A percentile compares a stretch with the other conserved stretches of the same genome.
Conservation (phyloP, 805 yeast species). For the Suhomyces kilbournensis region DNA sequence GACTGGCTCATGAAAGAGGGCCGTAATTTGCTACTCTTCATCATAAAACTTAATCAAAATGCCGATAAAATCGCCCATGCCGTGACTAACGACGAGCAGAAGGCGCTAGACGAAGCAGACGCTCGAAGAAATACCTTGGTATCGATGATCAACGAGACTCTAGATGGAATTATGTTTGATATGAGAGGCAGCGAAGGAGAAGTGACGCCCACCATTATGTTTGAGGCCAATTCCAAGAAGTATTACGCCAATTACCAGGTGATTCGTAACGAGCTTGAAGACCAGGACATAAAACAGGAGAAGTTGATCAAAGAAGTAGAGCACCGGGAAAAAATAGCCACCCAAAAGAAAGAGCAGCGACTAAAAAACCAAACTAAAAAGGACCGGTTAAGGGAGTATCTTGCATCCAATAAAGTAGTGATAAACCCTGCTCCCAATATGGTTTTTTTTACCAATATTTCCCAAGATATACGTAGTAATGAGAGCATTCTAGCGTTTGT, state of each 20-base stretch:
- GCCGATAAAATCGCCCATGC: neutral
- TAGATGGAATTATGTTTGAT: constrained; percentile 27
- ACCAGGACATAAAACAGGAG: constrained; percentile 22
- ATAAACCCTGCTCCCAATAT: constrained; percentile 14
- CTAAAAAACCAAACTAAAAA: neutral
- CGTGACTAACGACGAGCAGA: neutral
- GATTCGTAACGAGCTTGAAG: constrained; percentile 24
- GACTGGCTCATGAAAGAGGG: constrained; percentile 38
- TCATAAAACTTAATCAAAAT: constrained; percentile 18
- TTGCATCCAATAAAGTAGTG: constrained; percentile 8
- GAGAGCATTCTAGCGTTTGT: constrained; percentile 9
- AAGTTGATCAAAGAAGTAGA: constrained; percentile 11
- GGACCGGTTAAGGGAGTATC: constrained; percentile 2
- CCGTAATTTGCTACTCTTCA: constrained; percentile 32
- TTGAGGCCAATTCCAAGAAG: constrained; percentile 20
- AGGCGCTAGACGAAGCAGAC: constrained; percentile 11
- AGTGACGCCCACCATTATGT: constrained; percentile 16
- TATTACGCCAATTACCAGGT: constrained; percentile 22
- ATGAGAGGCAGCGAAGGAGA: constrained; percentile 7
- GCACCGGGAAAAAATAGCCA: neutral
- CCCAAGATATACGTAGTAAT: constrained; percentile 10
- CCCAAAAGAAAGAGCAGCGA: constrained; percentile 1
- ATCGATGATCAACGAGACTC: constrained; percentile 28
- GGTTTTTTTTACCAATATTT: constrained; percentile 13
- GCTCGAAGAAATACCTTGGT: constrained; percentile 27